These are phyloP conservation scores for Pseudozyma flocculosa DNA, from an alignment of 1,284 basidiomycete genomes.

Conservation along the genomic window DNA sequence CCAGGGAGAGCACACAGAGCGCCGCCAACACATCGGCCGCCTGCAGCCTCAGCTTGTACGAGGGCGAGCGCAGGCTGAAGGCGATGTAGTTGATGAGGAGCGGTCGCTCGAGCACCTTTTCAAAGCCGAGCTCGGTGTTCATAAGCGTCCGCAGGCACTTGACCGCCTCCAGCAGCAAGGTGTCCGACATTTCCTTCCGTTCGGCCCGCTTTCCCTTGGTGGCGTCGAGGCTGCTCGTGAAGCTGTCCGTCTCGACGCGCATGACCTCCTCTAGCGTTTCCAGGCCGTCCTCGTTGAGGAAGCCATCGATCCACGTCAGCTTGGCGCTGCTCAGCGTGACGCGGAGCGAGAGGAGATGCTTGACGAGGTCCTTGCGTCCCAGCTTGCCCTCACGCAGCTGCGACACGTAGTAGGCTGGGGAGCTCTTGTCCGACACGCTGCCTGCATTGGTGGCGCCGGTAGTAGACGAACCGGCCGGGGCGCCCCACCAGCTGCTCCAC, in stretches of 20 bases:
- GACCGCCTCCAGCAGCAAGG: slow-evolving; percentile 59
- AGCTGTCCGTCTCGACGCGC: slow-evolving; percentile 30
- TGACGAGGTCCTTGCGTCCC: slow-evolving; percentile 60
- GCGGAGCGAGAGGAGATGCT: slow-evolving; percentile 78
- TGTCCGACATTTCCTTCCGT: slow-evolving; percentile 46
- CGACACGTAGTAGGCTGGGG: slow-evolving; percentile 14
- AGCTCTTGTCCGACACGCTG: slow-evolving; percentile 6
- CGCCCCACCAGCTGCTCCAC: slow-evolving; percentile 48
- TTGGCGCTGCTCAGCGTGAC: slow-evolving; percentile 82
- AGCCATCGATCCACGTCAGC: slow-evolving; percentile 75
- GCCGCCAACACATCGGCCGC: slow-evolving; percentile 78
- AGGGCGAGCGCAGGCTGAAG: slow-evolving; percentile 67
- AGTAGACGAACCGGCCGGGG: slow-evolving; percentile 9
- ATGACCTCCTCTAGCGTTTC: slow-evolving; percentile 59
- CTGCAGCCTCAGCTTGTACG: slow-evolving; percentile 71
- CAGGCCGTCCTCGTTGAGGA: slow-evolving; percentile 70
- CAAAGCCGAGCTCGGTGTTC: slow-evolving; percentile 81
- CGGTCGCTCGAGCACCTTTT: slow-evolving; percentile 68
- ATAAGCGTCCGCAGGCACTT: slow-evolving; percentile 78
- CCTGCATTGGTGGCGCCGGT: slow-evolving; percentile 7
- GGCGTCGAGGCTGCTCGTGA: slow-evolving; percentile 10
- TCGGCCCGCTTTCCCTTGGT: slow-evolving; percentile 15
- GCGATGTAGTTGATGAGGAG: slow-evolving; percentile 73
- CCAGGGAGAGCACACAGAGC: slow-evolving; percentile 72
- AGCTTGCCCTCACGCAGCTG: slow-evolving; percentile 26